Percentiles rank a stretch among this genome's conserved stretches.
Evolutionary conservation across 768 basidiomycete genomes (phyloP).

Genomic region (Cystoderma amianthinum): DNA sequence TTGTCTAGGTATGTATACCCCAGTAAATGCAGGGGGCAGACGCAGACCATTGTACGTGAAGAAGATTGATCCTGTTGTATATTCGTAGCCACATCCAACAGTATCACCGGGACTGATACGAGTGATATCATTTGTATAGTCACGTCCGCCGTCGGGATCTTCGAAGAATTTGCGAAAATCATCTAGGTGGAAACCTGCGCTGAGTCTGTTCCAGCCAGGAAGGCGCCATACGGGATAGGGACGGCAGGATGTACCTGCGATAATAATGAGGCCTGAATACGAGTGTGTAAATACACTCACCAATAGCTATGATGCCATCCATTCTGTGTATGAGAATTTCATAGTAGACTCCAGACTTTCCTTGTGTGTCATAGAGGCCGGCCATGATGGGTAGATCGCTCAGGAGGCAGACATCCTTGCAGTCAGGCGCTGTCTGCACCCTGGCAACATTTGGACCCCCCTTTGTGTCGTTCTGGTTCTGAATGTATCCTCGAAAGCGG

Average conservation of each 20-base stretch:
- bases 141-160: constrained; percentile 56
- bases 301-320: constrained; percentile 56
- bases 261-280: not conserved
- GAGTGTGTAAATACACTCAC: constrained; percentile 22
- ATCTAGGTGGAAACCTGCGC: constrained; percentile 61
- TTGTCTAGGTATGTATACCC: constrained; percentile 47
- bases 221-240: constrained; percentile 63
- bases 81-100: constrained; percentile 62
- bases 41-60: constrained; percentile 59
- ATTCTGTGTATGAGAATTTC: constrained; percentile 51
- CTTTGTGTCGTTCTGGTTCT: constrained; percentile 27
- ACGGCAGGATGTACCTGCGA: constrained; percentile 51
- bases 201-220: constrained; percentile 67
- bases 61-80: constrained; percentile 43
- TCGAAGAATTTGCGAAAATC: constrained; percentile 72
- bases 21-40: constrained; percentile 49
- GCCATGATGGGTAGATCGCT: constrained; percentile 56
- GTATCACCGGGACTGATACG: constrained; percentile 38
- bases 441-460: constrained; percentile 22
- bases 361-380: constrained; percentile 51
- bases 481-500: constrained; percentile 40
- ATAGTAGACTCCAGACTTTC: constrained; percentile 55
- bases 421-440: constrained; percentile 33
- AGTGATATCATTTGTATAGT: constrained; percentile 31
- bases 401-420: constrained; percentile 46